Conservation (phyloP, 2,329 filamentous ascomycete genomes). For the Pestalotiopsis sp. region DNA sequence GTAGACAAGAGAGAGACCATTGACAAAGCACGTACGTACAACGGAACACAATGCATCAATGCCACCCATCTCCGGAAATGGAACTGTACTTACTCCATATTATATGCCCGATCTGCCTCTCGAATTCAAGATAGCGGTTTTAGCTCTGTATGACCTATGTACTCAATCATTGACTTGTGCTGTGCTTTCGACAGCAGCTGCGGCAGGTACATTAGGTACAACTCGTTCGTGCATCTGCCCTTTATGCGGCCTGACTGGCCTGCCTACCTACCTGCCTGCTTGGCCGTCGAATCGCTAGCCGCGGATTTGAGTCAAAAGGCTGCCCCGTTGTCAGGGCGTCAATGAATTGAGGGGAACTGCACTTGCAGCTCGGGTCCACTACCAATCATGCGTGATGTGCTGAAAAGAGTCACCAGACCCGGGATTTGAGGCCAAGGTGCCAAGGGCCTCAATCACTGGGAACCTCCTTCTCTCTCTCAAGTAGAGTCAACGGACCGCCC, state of each 20-base stretch:
- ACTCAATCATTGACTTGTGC: neutral
- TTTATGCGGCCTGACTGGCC: neutral
- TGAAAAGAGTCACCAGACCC: neutral
- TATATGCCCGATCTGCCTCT: too few relatives aligned
- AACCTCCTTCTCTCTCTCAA: neutral
- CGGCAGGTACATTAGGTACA: neutral
- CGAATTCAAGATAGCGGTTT: too few relatives aligned
- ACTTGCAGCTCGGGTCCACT: neutral
- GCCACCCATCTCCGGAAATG: neutral
- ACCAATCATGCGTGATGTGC: neutral
- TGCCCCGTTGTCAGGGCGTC: neutral
- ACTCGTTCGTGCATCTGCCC: neutral
- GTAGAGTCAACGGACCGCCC: neutral
- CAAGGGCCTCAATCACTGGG: neutral
- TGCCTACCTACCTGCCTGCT: neutral
- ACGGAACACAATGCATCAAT: too few relatives aligned
- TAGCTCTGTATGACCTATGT: too few relatives aligned
- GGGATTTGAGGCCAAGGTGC: neutral
- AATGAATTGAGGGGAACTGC: neutral
- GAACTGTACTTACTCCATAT: neutral
- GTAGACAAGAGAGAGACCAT: too few relatives aligned
- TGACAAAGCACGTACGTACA: too few relatives aligned
- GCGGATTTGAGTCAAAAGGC: slow-evolving; percentile 8
- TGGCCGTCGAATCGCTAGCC: slow-evolving; percentile 2
- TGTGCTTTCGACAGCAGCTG: neutral